Base-by-base conservation (phyloP, 805 yeast genomes). In the Schwanniomyces vanrijiae region DNA sequence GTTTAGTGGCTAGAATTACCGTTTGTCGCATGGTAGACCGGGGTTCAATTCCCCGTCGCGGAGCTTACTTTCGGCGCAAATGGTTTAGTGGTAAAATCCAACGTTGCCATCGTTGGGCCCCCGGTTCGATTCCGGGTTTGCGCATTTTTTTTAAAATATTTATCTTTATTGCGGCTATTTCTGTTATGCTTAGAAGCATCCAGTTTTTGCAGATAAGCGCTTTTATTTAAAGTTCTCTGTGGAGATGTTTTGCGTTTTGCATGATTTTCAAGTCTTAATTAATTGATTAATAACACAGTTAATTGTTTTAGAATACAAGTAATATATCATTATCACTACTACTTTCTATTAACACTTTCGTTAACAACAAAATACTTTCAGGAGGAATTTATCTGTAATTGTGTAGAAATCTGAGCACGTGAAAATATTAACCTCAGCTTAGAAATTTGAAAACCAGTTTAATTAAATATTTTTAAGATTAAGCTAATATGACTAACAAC, bases 21-120 rank as follows among this genome's bases (percentile, higher is more conserved):
- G 46, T 43, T 43, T 43, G 46, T 43, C 46, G 46, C 46, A 43
- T 43, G 46, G 46, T 43, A 43, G 46, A 43, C 46, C 46, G 46
- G 46, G 46, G 46, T 43, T 43, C 46, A 43, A 43, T 43, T 43
- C 46, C 46, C 46, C 46, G 46, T 43, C 46, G 46, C 46, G 46
- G 46, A 43, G 46, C 46, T 37, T 43, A 34, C n/a, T 16, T 16
- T 22, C 21, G 4, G 46, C 46, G 46, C 46, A 43, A 43, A 43
- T 43, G 46, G 46, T 43, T 43, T 43, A 43, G 46, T 43, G 46
- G 46, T 43, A 43, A 43, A 43, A 43, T 43, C 46, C 46, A 43
- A 43, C 46, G 46, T 43, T 43, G 46, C 46, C 46, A 43, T 43
- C 46, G 46, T 43, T 43, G 46, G 46, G 46, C 46, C 46, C 46